These are phyloP conservation scores for Bruguiera gymnorhiza DNA, from an alignment of 345 rosid species.

Conservation along the genomic window DNA sequence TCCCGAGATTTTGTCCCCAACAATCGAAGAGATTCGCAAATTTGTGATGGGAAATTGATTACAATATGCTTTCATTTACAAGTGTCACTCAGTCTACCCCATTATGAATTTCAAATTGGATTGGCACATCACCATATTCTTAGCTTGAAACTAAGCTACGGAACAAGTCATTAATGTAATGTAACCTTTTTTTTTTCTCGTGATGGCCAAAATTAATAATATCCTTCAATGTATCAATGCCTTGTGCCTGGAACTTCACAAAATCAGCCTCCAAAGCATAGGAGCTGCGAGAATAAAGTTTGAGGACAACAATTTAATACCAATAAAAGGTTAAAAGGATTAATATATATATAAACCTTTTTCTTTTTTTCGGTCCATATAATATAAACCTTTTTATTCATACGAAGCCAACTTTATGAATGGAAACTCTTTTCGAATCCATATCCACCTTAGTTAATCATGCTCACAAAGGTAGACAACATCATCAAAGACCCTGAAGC, in stretches of 20 bases:
- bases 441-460: slow-evolving; percentile 4
- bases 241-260: neutral
- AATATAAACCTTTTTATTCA: neutral
- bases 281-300: too few species aligned
- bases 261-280: too few species aligned
- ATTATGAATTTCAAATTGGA: too few species aligned
- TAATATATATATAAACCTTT: too few species aligned
- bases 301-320: neutral
- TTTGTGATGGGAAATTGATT: neutral
- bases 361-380: neutral
- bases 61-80: neutral
- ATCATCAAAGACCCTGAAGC: neutral
- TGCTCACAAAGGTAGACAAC: neutral
- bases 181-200: too few species aligned
- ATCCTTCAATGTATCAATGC: neutral
- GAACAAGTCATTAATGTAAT: neutral
- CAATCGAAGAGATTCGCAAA: too few species aligned
- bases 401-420: neutral
- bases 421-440: neutral
- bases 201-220: neutral
- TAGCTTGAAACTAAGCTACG: neutral
- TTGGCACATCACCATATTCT: neutral
- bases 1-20: too few species aligned
- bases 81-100: too few species aligned
- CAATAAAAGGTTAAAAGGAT: neutral